phyloP scores from a whole-genome alignment of 2,329 filamentous ascomycete genomes.

The Tolypocladium pustulatum region DNA sequence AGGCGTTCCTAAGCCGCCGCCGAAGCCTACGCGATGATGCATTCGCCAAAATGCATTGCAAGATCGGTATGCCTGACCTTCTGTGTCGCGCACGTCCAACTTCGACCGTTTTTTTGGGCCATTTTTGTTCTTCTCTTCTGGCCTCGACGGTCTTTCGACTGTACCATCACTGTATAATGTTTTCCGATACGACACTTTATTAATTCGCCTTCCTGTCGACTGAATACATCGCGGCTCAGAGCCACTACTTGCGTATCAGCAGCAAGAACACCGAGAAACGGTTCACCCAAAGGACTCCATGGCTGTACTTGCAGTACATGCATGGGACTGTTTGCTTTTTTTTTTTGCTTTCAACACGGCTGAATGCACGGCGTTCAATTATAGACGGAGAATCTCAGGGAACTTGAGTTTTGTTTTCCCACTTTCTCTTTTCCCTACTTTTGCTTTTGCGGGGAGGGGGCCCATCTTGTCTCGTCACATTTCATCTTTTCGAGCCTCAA shows the following conservation, averaged over 20 bases:
- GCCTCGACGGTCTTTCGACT: constrained; percentile 8
- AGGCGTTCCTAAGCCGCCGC: constrained; percentile 35
- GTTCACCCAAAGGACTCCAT: constrained; percentile 3
- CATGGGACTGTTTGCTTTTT: constrained; percentile 5
- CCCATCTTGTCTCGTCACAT: constrained; percentile 6
- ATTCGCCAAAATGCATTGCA: not conserved
- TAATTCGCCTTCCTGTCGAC: constrained; percentile 18
- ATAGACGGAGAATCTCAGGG: constrained; percentile 18
- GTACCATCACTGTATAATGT: constrained; percentile 15
- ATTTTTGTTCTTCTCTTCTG: constrained; percentile 9
- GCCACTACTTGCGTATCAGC: constrained; percentile 28
- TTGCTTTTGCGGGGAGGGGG: constrained; percentile 1
- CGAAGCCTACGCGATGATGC: constrained; percentile 27
- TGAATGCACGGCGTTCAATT: constrained; percentile 20
- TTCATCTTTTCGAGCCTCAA: constrained; percentile 7
- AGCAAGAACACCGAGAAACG: constrained; percentile 17
- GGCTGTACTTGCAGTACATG: constrained; percentile 1
- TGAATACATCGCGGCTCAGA: constrained; percentile 24
- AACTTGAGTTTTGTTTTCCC: constrained; percentile 9
- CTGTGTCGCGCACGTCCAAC: not conserved
- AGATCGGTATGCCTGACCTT: not conserved
- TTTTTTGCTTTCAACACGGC: constrained; percentile 2
- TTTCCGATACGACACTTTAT: constrained; percentile 9
- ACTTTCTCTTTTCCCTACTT: constrained; percentile 2
- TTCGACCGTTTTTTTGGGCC: not conserved